Conservation (phyloP, 2,329 filamentous ascomycete species). For the Colletotrichum cordylinicola region DNA sequence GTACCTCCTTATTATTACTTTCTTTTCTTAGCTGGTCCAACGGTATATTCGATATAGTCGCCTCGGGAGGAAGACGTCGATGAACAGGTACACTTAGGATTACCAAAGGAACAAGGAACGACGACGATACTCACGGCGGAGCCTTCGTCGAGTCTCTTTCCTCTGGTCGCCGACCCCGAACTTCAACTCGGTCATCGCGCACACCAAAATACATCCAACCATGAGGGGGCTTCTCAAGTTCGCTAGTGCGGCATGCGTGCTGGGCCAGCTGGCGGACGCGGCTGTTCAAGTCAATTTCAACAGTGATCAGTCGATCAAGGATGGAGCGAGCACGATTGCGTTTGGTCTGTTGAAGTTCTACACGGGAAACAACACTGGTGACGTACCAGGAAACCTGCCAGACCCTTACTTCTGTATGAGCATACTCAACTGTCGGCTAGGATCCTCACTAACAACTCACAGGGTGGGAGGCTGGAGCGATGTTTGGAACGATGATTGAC, state of each 20-base stretch:
- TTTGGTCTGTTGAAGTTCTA: slow-evolving; percentile 44
- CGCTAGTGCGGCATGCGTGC: slow-evolving; percentile 13
- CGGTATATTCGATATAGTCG: background rate
- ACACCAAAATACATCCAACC: background rate
- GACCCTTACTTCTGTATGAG: slow-evolving; percentile 69
- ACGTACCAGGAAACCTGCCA: slow-evolving; percentile 62
- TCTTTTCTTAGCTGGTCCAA: background rate
- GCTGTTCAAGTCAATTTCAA: slow-evolving; percentile 11
- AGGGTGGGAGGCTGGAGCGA: slow-evolving; percentile 76
- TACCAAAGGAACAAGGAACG: background rate
- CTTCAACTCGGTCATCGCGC: background rate
- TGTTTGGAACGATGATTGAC: slow-evolving; percentile 75
- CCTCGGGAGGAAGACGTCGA: background rate
- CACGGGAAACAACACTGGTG: slow-evolving; percentile 63
- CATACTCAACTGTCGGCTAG: slow-evolving; percentile 46
- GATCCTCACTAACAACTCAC: slow-evolving; percentile 43
- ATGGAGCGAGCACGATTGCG: slow-evolving; percentile 41
- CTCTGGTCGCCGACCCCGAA: background rate
- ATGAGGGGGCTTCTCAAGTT: slow-evolving; percentile 11
- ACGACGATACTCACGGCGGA: background rate
- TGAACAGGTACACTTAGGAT: background rate
- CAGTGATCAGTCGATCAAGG: slow-evolving; percentile 38
- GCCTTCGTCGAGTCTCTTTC: background rate
- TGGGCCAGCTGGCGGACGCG: slow-evolving; percentile 6
- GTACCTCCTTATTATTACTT: background rate